Evolutionary conservation across 2,329 filamentous ascomycete species (phyloP).

Genomic region (Penicillium sp.): DNA sequence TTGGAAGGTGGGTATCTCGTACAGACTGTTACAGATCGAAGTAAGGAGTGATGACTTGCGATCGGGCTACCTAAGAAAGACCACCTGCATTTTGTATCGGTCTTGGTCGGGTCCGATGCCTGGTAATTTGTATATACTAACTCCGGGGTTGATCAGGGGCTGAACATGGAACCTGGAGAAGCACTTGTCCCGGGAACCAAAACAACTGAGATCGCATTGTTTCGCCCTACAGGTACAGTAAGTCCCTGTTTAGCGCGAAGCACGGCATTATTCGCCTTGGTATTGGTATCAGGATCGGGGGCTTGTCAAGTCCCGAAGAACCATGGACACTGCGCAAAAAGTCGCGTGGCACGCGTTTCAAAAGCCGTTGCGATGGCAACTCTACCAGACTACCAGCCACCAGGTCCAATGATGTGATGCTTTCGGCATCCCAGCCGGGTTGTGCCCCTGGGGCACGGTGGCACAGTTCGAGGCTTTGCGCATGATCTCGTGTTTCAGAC

Average conservation of each 20-base stretch:
- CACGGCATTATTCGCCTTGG: neutral
- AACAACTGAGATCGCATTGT: neutral
- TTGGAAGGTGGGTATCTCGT: neutral
- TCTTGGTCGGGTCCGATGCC: neutral
- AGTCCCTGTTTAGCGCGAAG: neutral
- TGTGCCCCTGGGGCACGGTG: neutral
- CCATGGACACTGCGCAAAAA: neutral
- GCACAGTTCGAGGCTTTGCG: neutral
- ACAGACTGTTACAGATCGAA: neutral
- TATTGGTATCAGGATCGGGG: neutral
- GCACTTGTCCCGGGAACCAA: neutral
- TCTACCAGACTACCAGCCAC: neutral
- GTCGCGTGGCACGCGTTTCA: conserved; percentile 1
- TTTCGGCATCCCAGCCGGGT: conserved; percentile 5
- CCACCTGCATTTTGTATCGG: neutral
- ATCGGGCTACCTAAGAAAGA: neutral
- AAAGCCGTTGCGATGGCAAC: conserved; percentile 15
- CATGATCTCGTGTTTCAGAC: conserved; percentile 17
- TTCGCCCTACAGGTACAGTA: neutral
- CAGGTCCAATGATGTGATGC: neutral
- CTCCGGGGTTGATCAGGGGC: conserved; percentile 1
- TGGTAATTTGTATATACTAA: neutral
- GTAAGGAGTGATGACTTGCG: neutral
- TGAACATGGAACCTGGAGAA: conserved; percentile 3
- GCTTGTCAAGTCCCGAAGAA: neutral